A percentile compares a stretch with the other conserved stretches of the same genome.
Evolutionary conservation across 2,329 filamentous ascomycete genomes (phyloP).

Genomic region (Didymella pinodella): DNA sequence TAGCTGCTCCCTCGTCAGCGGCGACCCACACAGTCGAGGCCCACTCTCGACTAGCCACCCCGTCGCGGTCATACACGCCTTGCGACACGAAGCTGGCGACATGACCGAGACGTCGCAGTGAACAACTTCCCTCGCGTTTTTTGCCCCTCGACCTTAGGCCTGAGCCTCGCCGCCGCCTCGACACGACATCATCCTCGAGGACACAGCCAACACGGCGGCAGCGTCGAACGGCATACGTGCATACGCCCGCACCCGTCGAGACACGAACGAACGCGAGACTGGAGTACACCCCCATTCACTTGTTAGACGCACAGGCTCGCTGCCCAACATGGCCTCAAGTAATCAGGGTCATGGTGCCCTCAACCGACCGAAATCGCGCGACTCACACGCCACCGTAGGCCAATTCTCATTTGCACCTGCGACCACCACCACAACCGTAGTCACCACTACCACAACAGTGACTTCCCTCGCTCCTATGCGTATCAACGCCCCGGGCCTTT

Average conservation of each 20-base stretch:
- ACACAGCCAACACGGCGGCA: conserved; percentile 9
- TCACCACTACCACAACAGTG: conserved; percentile 90
- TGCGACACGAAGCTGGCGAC: conserved; percentile 23
- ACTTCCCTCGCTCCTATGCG: conserved; percentile 83
- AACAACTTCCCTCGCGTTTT: conserved; percentile 13
- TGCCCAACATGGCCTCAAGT: conserved; percentile 41
- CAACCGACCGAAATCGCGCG: conserved; percentile 38
- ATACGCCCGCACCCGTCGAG: not conserved
- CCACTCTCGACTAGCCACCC: conserved; percentile 16
- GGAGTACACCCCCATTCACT: not conserved
- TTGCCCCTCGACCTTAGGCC: conserved; percentile 3
- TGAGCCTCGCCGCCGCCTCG: not conserved
- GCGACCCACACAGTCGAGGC: conserved; percentile 18
- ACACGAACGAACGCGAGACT: conserved; percentile 4
- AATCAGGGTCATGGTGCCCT: conserved; percentile 36
- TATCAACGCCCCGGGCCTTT: conserved; percentile 75
- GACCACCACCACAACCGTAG: conserved; percentile 74
- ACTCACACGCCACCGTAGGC: conserved; percentile 58
- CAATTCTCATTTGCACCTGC: conserved; percentile 69
- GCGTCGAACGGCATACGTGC: conserved; percentile 7
- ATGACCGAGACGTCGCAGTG: conserved; percentile 16
- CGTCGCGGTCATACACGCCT: conserved; percentile 15
- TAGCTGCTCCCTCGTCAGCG: conserved; percentile 22
- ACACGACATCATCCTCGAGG: conserved; percentile 4
- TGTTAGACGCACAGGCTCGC: conserved; percentile 3